Evolutionary conservation across 139 green algal species (phyloP), one percentile per base, ranked within the genome.

Genomic region (Raphidocelis subcapitata): DNA sequence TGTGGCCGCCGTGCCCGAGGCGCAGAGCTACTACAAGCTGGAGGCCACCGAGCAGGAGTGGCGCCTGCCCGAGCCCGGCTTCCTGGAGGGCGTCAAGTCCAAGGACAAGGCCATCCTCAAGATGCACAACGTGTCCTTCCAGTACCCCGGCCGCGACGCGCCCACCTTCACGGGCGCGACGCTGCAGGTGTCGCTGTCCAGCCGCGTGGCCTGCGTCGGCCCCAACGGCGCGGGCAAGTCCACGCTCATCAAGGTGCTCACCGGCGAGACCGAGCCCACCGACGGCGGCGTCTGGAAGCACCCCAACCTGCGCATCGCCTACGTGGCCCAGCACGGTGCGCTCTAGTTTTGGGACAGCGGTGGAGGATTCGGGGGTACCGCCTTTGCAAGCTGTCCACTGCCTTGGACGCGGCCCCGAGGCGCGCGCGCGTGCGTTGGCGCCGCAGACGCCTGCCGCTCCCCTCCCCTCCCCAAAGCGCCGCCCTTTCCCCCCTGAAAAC

Each of bases 171-270:
- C 80, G 18, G 57, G 81, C 77, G 84, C 92, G 61, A 91, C 76
- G 31, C 80, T 96, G 75, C 85, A 90, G 62, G n/a, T n/a, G n/a
- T 89, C 88, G 23, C 83, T 96, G 47, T 91, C 86, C 36, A 92
- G 82, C 14, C 88, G 92, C 33, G 87, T 97, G 31, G 90, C 84
- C 20, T 83, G 89, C 70, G 67, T 95, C n/a, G 91, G 92, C n/a
- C n/a, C n/a, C n/a, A 97, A 97, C 75, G 92, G 90, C 67, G 91
- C 91, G 15, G 92, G 92, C 81, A 97, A 97, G 86, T 94, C 89
- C 64, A 96, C 92, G 60, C 80, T 95, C 62, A 94, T 96, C 83
- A 95, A 95, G 87, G 55, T 96, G 64, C 81, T 94, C n/a, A n/a
- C n/a, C n/a, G n/a, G n/a, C n/a, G 91, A 97, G 84, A 33, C 85